Base-by-base conservation (phyloP, 768 basidiomycete species). In the Calocera viscosa region DNA sequence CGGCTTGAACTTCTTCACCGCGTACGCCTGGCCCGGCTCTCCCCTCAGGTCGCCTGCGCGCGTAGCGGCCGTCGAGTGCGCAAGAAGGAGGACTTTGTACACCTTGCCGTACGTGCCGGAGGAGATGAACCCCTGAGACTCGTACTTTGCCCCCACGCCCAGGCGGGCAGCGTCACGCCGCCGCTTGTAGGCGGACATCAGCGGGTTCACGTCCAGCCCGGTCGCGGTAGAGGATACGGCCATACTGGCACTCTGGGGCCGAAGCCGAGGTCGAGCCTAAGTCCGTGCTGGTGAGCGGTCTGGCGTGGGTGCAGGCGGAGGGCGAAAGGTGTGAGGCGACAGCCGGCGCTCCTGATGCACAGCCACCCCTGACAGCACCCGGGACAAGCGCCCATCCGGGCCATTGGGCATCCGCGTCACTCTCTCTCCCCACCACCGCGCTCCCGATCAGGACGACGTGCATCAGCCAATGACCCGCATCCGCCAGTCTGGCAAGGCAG, bases 1-100 rank as follows among this genome's bases (percentile, higher is more conserved):
- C 0, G 95, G 96, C 74, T 99, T 99, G 81, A 98, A 98, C 76
- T 98, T 99, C 81, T 99, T 99, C 79, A 99, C 98, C 5, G 96
- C 96, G 71, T 94, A 89, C 60, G 95, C 82, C 69, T 78, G 80
- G 1, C 81, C 84, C 53, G 77, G 75, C 43, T 87, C 86, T 17
- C 75, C 78, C 22, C 73, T 73, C 1, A 84, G 82, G 14, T 86
- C 88, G 53, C 83, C 79, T 72, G 88, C 89, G 73, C 86, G 84
- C 60, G 77, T 77, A 43, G 69, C 71, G 34, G 68, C 75, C 14
- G 65, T 66, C 1, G 73, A 71, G 8, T 73, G 68, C 22, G 70
- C 64, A 0, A 74, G 70, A n/a, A 77, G 68, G 1, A 75, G 72
- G 0, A 94, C 96, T 75, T 98, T 98, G 84, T 98, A 99, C 1